Base-by-base conservation (phyloP, 2,329 filamentous ascomycete genomes). In the Phyllosticta ampelicida region DNA sequence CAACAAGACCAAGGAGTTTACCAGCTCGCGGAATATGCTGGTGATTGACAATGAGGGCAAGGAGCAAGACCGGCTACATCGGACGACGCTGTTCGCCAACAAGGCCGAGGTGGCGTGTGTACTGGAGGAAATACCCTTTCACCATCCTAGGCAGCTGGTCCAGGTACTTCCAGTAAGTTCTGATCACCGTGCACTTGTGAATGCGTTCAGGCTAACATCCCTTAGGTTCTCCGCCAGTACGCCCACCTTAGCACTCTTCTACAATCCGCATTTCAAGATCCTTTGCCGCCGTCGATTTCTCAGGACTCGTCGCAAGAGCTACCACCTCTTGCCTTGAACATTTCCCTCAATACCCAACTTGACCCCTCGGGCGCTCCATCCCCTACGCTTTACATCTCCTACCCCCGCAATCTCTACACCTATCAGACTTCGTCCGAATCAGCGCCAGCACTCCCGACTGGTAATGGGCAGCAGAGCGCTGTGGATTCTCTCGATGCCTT, bases 81-180 rank as follows among this genome's bases (percentile, higher is more conserved):
- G 72, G 11, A 87, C 86, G 66, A 83, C 79, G 0, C 76, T 94
- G 1, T 83, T 83, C 62, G 81, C 90, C 18, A 83, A 87, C 57
- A 89, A 89, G 69, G 81, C 83, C 1, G 87, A 90, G 9, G 89
- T 86, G 63, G 86, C 85, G 0, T 80, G 85, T 58, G 77, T 78
- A 2, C 70, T 95, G 9, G 80, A 80, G 0, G 82, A 86, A 58
- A 76, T 94, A 29, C 84, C 87, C 0, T 92, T 95, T 66, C 82
- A 83, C 2, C 89, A 95, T 65, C 89, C 89, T 0, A 81, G 84
- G 54, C 88, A 95, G 67, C 74, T 95, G 3, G 75, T 91, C 6
- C 79, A 82, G 56, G 82, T 91, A 67, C 77, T 95, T n/a, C 87
- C 89, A 0, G 76, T 64, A 59, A 58, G 56, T 28, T 18, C 8